phyloP scores from a whole-genome alignment of 106 monocot genomes.

The Posidonia australis region DNA sequence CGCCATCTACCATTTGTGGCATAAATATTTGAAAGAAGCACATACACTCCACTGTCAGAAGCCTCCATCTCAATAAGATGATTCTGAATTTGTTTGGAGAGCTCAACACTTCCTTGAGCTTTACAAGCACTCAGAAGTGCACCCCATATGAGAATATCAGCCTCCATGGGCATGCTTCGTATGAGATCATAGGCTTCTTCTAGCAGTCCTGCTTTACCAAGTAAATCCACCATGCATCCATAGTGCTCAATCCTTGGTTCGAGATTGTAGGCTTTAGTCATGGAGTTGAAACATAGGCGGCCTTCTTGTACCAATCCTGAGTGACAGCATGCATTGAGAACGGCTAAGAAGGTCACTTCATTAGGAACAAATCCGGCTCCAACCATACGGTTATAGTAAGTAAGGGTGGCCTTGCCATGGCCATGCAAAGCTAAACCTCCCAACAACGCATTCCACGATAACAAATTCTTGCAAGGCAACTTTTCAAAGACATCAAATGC shows the following conservation, averaged over 20 bases:
- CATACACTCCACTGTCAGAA: slow-evolving; percentile 48
- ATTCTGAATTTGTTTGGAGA: slow-evolving; percentile 19
- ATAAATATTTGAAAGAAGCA: slow-evolving; percentile 56
- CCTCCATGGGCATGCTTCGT: slow-evolving; percentile 40
- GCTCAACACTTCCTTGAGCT: slow-evolving; percentile 23
- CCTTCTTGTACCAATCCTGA: slow-evolving; percentile 51
- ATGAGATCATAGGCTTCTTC: slow-evolving; percentile 41
- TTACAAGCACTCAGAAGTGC: slow-evolving; percentile 45
- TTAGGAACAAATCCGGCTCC: slow-evolving; percentile 30
- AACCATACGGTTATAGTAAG: slow-evolving; percentile 33
- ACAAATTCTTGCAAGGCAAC: slow-evolving; percentile 43
- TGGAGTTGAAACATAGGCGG: slow-evolving; percentile 25
- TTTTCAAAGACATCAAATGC: slow-evolving; percentile 31
- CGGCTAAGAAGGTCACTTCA: slow-evolving; percentile 47
- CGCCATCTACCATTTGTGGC: slow-evolving; percentile 37
- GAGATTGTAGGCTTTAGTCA: slow-evolving; percentile 34
- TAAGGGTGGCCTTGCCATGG: slow-evolving; percentile 28
- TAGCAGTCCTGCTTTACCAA: slow-evolving; percentile 44
- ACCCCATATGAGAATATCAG: slow-evolving; percentile 51
- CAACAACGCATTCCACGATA: slow-evolving; percentile 59
- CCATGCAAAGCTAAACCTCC: slow-evolving; percentile 48
- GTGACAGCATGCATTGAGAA: slow-evolving; percentile 51
- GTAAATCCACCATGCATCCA: slow-evolving; percentile 63
- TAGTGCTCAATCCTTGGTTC: slow-evolving; percentile 49
- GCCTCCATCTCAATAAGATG: slow-evolving; percentile 26